Evolutionary conservation across 2,329 filamentous ascomycete genomes (phyloP), one percentile per base, ranked within the genome.

Genomic region (Colletotrichum sojae): DNA sequence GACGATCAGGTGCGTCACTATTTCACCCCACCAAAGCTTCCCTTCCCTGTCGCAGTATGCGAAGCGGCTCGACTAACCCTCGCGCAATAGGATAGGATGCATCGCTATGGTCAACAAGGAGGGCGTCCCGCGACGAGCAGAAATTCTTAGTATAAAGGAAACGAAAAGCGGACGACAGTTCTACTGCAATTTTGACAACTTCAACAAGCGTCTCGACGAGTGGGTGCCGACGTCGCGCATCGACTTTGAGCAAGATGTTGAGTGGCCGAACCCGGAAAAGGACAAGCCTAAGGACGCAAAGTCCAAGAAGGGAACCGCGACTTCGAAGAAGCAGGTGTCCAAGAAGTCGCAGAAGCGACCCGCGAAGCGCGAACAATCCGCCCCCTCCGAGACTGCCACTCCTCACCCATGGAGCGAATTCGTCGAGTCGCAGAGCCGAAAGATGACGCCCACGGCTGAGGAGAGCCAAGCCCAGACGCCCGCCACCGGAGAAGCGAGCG

Each of bases 181-280:
- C 78, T 98, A 98, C 81, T 97, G 97, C 76, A 97, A 98, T 80
- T 98, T 98, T 79, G 94, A 97, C 77, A 97, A 97, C 76, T 98
- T 98, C 88, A 98, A 98, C 83, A 98, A 98, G 81, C 86, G 86
- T 73, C 81, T 89, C 13, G 84, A 88, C 83, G 96, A 99, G 85
- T 99, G 96, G 96, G 91, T 99, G 10, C 87, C 92, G 2, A 88
- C 92, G 36, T 86, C 89, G 43, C 89, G 96, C 43, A 94, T 99
- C 73, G 94, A 98, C 78, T 91, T 99, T 67, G 85, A 88, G 1
- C 91, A 94, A 73, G 95, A 98, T 75, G 96, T 99, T 63, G 96
- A 99, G 82, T 99, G 96, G 95, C 96, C 96, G 20, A 92, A 91
- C 70, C 94, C 94, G 10, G 95, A 97, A 72, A 97, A 97, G 79